Evolutionary conservation across 2,329 filamentous ascomycete genomes (phyloP).

Genomic region (Cladosporium sp.): DNA sequence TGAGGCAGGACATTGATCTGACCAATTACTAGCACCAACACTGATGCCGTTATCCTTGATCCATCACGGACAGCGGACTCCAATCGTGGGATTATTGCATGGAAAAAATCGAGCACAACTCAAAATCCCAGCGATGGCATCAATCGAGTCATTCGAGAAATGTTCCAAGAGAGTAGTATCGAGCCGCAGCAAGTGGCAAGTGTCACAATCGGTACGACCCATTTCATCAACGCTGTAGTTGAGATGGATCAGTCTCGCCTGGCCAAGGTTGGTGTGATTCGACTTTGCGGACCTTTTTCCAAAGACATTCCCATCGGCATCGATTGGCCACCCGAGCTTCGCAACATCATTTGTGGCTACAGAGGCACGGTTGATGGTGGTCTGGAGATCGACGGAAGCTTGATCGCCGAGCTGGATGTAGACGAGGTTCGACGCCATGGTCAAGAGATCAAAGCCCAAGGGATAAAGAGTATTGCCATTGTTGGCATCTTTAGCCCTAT

Average conservation of each 20-base stretch:
- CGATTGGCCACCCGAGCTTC: slow-evolving; percentile 46
- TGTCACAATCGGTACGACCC: slow-evolving; percentile 51
- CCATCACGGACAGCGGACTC: background rate
- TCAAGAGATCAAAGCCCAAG: slow-evolving; percentile 1
- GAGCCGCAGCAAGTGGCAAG: slow-evolving; percentile 22
- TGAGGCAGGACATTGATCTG: too few relatives aligned
- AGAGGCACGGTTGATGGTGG: slow-evolving; percentile 26
- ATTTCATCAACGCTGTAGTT: slow-evolving; percentile 33
- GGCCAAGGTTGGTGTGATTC: slow-evolving; percentile 50
- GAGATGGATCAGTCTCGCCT: slow-evolving; percentile 43
- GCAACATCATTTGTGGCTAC: slow-evolving; percentile 45
- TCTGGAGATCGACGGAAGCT: slow-evolving; percentile 20
- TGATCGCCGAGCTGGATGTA: slow-evolving; percentile 8
- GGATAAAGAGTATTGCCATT: slow-evolving; percentile 12
- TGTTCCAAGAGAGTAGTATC: background rate
- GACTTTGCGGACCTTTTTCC: slow-evolving; percentile 41
- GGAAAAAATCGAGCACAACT: background rate
- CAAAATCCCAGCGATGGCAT: background rate
- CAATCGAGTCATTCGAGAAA: background rate
- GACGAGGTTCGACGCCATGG: slow-evolving; percentile 8
- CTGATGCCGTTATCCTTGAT: too few relatives aligned
- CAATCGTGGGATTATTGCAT: background rate
- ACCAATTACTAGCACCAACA: too few relatives aligned
- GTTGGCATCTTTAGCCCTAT: slow-evolving; percentile 13
- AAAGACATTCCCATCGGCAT: slow-evolving; percentile 48